Percentiles rank a stretch among this genome's conserved stretches.
Evolutionary conservation across 1,284 basidiomycete species (phyloP).

Genomic region (Sparassis latifolia): DNA sequence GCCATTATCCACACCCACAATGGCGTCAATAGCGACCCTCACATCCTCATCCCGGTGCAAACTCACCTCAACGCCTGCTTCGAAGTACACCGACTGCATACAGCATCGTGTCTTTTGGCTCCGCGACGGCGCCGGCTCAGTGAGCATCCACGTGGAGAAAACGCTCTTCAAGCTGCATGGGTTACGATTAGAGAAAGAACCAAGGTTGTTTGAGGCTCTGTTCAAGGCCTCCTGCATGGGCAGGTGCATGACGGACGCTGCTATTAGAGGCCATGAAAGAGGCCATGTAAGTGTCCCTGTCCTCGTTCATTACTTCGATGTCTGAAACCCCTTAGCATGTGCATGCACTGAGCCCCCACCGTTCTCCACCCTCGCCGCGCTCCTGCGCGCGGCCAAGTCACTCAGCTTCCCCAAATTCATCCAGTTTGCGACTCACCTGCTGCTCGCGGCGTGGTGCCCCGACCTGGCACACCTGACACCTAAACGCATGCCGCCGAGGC

Average conservation of each 20-base stretch:
- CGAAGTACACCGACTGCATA: too few relatives aligned
- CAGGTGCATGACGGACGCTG: slow-evolving; percentile 22
- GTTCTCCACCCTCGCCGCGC: slow-evolving; percentile 21
- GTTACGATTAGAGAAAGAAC: slow-evolving; percentile 28
- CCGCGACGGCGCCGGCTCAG: slow-evolving; percentile 27
- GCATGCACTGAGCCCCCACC: slow-evolving; percentile 18
- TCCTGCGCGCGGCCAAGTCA: slow-evolving; percentile 24
- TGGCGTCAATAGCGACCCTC: too few relatives aligned
- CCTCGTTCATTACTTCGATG: background rate
- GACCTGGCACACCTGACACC: slow-evolving; percentile 15
- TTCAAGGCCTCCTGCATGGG: slow-evolving; percentile 12
- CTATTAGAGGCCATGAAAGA: slow-evolving; percentile 29
- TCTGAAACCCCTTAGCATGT: slow-evolving; percentile 8
- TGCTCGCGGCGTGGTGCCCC: slow-evolving; percentile 25
- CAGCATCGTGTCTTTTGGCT: slow-evolving; percentile 25
- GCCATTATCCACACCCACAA: too few relatives aligned
- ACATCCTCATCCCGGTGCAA: too few relatives aligned
- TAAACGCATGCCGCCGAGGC: slow-evolving; percentile 22
- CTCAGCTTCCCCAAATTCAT: slow-evolving; percentile 20
- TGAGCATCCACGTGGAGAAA: slow-evolving; percentile 21
- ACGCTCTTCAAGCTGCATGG: slow-evolving; percentile 31
- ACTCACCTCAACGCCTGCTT: too few relatives aligned
- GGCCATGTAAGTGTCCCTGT: slow-evolving; percentile 26
- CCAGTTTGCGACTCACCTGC: slow-evolving; percentile 20
- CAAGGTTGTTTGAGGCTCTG: slow-evolving; percentile 27